Evolutionary conservation across 192 early-diverging fungal genomes (phyloP).

Genomic region (Gonapodya prolifera): DNA sequence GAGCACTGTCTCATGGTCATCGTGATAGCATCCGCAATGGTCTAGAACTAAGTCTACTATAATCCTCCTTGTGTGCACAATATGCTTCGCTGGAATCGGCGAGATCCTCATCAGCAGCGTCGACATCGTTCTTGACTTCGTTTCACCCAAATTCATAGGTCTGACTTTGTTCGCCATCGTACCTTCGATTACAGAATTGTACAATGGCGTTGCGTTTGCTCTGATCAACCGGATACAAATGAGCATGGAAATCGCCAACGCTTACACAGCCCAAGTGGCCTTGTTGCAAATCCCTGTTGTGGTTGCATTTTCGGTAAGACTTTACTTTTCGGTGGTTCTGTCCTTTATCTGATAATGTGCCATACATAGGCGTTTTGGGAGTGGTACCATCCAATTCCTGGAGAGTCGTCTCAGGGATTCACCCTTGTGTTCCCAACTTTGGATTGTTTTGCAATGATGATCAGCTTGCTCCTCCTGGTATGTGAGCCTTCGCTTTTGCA

Average conservation of each 20-base stretch:
- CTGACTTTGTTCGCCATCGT: slow-evolving; percentile 84
- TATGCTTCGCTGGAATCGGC: neutral
- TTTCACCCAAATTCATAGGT: neutral
- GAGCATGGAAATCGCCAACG: slow-evolving; percentile 88
- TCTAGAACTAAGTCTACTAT: neutral
- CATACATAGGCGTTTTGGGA: slow-evolving; percentile 15
- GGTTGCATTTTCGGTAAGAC: slow-evolving; percentile 56
- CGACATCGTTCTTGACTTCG: slow-evolving; percentile 52
- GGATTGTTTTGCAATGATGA: slow-evolving; percentile 49
- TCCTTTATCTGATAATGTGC: neutral
- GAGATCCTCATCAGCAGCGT: slow-evolving; percentile 72
- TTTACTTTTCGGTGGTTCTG: slow-evolving; percentile 29
- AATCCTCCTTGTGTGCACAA: neutral
- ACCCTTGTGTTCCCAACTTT: slow-evolving; percentile 59
- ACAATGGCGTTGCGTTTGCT: slow-evolving; percentile 89
- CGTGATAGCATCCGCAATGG: neutral
- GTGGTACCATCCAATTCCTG: neutral
- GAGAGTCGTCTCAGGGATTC: slow-evolving; percentile 21
- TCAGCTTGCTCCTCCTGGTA: slow-evolving; percentile 32
- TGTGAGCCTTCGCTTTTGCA: slow-evolving; percentile 28
- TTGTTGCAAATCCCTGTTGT: slow-evolving; percentile 90
- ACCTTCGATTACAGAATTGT: slow-evolving; percentile 93
- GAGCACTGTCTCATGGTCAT: too few relatives aligned
- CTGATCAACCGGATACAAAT: slow-evolving; percentile 63
- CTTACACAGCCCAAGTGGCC: slow-evolving; percentile 89